Percentiles rank a stretch among this genome's conserved stretches.
Conservation (phyloP, 805 yeast genomes). For the Saccharomycopsis microspora region DNA sequence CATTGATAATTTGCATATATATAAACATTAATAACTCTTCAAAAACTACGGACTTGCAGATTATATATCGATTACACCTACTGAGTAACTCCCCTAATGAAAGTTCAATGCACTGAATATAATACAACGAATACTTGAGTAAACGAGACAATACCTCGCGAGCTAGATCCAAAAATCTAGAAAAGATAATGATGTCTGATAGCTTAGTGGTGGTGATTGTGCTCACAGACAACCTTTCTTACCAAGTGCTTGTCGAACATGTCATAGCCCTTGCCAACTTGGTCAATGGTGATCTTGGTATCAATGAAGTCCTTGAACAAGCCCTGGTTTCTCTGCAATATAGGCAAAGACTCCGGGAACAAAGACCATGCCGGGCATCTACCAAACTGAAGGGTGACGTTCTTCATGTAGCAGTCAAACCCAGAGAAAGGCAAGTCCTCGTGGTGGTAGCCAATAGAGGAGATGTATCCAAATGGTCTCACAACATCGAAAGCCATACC, state of each 20-base stretch:
- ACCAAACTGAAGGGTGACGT: slow-evolving; percentile 47
- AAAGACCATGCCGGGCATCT: slow-evolving; percentile 52
- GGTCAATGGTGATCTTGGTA: slow-evolving; percentile 30
- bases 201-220: background rate
- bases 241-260: slow-evolving; percentile 42
- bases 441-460: slow-evolving; percentile 51
- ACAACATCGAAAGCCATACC: slow-evolving; percentile 40
- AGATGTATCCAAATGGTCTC: slow-evolving; percentile 46
- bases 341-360: slow-evolving; percentile 38
- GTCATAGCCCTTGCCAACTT: slow-evolving; percentile 35
- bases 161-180: too few relatives aligned
- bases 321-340: slow-evolving; percentile 32
- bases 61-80: too few relatives aligned
- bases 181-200: too few relatives aligned
- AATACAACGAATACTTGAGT: too few relatives aligned
- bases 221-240: slow-evolving; percentile 39
- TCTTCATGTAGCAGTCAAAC: slow-evolving; percentile 45
- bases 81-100: too few relatives aligned
- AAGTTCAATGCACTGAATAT: too few relatives aligned
- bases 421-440: slow-evolving; percentile 46
- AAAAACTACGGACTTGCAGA: too few relatives aligned
- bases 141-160: too few relatives aligned
- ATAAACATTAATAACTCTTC: too few relatives aligned
- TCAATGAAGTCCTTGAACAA: slow-evolving; percentile 44
- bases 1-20: too few relatives aligned